Evolutionary conservation across 768 basidiomycete species (phyloP).

Genomic region (Trametes elegans): DNA sequence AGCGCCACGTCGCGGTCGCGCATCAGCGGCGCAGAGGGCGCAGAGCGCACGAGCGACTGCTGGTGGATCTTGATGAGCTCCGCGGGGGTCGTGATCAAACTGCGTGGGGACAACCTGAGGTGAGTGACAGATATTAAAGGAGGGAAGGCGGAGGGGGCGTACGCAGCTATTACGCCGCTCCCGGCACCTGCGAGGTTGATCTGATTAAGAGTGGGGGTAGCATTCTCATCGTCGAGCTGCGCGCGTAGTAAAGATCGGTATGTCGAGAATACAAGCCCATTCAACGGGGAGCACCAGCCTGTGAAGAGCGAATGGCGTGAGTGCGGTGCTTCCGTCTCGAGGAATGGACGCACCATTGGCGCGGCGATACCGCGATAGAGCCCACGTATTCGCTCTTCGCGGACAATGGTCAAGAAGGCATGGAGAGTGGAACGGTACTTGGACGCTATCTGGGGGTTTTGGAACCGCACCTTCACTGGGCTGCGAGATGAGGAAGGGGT

Average conservation of each 20-base stretch:
- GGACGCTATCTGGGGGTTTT: conserved; percentile 54
- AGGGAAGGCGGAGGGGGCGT: conserved; percentile 30
- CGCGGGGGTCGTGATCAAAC: conserved; percentile 76
- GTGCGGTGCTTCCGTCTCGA: not conserved
- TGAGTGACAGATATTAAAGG: not conserved
- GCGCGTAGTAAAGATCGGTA: conserved; percentile 77
- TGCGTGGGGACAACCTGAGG: conserved; percentile 26
- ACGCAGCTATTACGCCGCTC: conserved; percentile 80
- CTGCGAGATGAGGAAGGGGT: not conserved
- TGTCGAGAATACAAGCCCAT: conserved; percentile 83
- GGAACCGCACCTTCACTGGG: conserved; percentile 78
- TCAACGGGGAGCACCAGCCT: conserved; percentile 64
- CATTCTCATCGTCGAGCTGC: conserved; percentile 48
- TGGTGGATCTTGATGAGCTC: conserved; percentile 89
- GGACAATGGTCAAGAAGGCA: conserved; percentile 64
- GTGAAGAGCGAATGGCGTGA: too few species aligned
- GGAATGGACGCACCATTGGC: conserved; percentile 58
- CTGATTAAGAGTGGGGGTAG: conserved; percentile 64
- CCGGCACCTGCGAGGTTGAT: conserved; percentile 77
- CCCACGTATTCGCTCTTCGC: conserved; percentile 66
- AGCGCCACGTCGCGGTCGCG: conserved; percentile 48
- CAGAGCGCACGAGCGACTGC: conserved; percentile 44
- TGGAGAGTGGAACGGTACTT: conserved; percentile 65
- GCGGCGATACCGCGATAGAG: conserved; percentile 78
- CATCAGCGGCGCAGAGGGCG: conserved; percentile 23